Percentiles rank a stretch among this genome's conserved stretches.
Evolutionary conservation across 1,284 basidiomycete genomes (phyloP).

Genomic region (Irpex lacteus): DNA sequence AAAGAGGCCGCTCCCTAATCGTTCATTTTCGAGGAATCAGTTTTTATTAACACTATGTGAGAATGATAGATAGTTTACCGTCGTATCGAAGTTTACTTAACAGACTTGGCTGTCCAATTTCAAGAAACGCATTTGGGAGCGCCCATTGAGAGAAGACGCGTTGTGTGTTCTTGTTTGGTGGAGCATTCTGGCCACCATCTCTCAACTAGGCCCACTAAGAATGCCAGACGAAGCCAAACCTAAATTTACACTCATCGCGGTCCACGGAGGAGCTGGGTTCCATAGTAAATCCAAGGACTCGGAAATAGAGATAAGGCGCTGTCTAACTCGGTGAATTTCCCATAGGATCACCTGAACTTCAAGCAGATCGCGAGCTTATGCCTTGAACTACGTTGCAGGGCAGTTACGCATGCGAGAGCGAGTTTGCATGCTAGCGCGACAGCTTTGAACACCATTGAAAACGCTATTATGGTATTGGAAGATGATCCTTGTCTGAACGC

Average conservation of each 20-base stretch:
- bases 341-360: not conserved
- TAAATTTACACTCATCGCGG: conserved; percentile 36
- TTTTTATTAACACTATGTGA: not conserved
- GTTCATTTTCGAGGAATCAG: not conserved
- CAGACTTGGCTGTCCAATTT: no score
- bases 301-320: conserved; percentile 43
- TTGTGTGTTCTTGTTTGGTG: not conserved
- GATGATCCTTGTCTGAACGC: conserved; percentile 64
- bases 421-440: conserved; percentile 16
- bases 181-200: not conserved
- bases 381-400: not conserved
- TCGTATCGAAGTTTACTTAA: no score
- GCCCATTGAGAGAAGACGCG: not conserved
- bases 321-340: conserved; percentile 1
- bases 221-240: not conserved
- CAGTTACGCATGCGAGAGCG: conserved; percentile 27
- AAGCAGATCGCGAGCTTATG: no score
- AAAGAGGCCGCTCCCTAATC: not conserved
- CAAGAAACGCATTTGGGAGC: not conserved
- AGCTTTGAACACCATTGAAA: conserved; percentile 44
- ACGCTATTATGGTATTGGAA: conserved; percentile 56
- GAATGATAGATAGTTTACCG: no score
- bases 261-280: conserved; percentile 69
- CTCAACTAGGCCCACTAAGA: not conserved
- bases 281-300: conserved; percentile 37